Base-by-base conservation (phyloP, 148 eudicot genomes). In the Camellia sinensis region DNA sequence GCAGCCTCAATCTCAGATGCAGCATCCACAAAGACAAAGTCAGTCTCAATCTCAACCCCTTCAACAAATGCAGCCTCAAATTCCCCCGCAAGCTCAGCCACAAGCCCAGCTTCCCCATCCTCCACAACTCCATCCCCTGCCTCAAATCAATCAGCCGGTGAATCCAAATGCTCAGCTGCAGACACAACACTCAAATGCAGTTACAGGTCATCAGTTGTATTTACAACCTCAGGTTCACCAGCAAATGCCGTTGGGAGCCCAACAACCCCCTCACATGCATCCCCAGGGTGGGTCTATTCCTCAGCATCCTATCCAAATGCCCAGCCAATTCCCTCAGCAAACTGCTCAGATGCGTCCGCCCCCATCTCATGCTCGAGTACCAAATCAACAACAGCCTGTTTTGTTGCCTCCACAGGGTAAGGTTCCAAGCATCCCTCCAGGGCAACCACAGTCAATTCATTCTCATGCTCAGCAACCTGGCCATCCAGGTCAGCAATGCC, bases 311-410 rank as follows among this genome's bases (percentile, higher is more conserved):
- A 79, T 60, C 74, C 91, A 85, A 76, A 73, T 83, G 75, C 92
- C 82, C 70, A 89, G 89, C 19, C 96, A 89, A 73, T 85, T 80
- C 71, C 92, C 97, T 68, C 85, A 76, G 5, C 97, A 89, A 64
- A 86, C 89, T 67, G 71, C 90, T 81, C 90, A 84, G 52, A 65
- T 89, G 85, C 91, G 87, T 19, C 90, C 92, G 15, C 84, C 90
- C 41, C 93, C 85, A 53, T 54, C 90, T 79, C 89, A 86, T 76
- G 72, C 88, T 53, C 82, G 80, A 43, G 61, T 83, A 65, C 84
- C 90, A 50, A 87, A 79, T 84, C 97, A 89, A 78, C 92, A 89
- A 54, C 88, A 80, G 41, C 81, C 89, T 67, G 78, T 82, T 56
- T 64, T 82, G 80, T 59, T 86, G 70, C 84, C 89, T 62, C 78